Percentiles rank a stretch among this genome's conserved stretches.
Evolutionary conservation across 208 protist genomes (phyloP).

Genomic region (Trypanosoma mega): DNA sequence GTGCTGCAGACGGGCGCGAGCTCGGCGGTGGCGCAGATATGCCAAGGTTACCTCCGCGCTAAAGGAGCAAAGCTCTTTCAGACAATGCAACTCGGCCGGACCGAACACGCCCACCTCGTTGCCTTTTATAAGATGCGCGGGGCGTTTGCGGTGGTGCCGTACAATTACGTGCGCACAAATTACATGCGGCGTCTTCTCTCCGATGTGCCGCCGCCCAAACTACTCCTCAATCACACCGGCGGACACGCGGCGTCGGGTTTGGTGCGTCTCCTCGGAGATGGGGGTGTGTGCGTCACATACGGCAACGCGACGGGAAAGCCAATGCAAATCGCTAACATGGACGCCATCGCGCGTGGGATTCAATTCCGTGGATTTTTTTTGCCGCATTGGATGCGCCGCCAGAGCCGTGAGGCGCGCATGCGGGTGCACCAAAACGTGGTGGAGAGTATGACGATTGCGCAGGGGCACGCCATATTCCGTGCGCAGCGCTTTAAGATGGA

Average conservation of each 20-base stretch:
- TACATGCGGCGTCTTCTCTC: slow-evolving; percentile 91
- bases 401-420: slow-evolving; percentile 87
- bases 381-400: slow-evolving; percentile 76
- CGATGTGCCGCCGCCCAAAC: slow-evolving; percentile 92
- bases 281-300: slow-evolving; percentile 95
- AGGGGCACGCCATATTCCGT: slow-evolving; percentile 87
- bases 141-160: slow-evolving; percentile 83
- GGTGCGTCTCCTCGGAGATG: slow-evolving; percentile 85
- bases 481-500: slow-evolving; percentile 92
- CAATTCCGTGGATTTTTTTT: slow-evolving; percentile 93
- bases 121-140: slow-evolving; percentile 86
- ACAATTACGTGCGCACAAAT: slow-evolving; percentile 84
- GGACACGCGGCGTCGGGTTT: slow-evolving; percentile 90
- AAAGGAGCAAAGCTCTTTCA: slow-evolving; percentile 89
- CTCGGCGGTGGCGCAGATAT: slow-evolving; percentile 87
- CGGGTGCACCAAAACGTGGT: slow-evolving; percentile 87
- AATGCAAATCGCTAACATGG: slow-evolving; percentile 91
- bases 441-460: slow-evolving; percentile 88
- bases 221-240: slow-evolving; percentile 95
- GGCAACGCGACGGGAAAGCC: slow-evolving; percentile 95
- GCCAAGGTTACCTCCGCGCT: slow-evolving; percentile 82
- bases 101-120: slow-evolving; percentile 78
- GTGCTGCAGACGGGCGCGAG: slow-evolving; percentile 85
- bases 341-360: slow-evolving; percentile 92
- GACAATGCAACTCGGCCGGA: slow-evolving; percentile 89